Evolutionary conservation across 2,329 filamentous ascomycete species (phyloP).

Genomic region (Hymenoscyphus linearis): DNA sequence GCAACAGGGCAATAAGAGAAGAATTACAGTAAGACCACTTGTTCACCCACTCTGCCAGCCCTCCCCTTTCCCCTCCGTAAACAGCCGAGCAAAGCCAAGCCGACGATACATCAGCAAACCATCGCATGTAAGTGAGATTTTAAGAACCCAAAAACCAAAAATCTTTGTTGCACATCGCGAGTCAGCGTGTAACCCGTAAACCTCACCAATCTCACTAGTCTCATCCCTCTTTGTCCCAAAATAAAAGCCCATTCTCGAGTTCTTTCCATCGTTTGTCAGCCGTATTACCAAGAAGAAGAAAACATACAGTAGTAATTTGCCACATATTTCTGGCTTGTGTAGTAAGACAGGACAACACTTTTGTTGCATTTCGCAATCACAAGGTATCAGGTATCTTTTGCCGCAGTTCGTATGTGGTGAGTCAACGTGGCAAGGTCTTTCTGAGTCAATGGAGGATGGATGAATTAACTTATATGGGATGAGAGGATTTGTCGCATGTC

Average conservation of each 20-base stretch:
- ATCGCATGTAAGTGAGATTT: background rate
- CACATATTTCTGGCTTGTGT: background rate
- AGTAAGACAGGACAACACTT: background rate
- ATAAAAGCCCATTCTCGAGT: background rate
- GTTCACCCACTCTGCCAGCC: background rate
- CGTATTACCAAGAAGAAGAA: background rate
- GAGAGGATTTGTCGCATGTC: background rate
- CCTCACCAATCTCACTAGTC: background rate
- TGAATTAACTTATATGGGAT: background rate
- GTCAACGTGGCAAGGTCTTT: background rate
- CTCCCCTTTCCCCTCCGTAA: background rate
- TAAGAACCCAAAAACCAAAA: background rate
- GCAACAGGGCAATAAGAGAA: background rate
- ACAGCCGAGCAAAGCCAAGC: background rate
- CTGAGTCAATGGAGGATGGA: background rate
- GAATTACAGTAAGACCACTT: background rate
- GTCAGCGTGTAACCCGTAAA: background rate
- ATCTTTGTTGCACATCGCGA: background rate
- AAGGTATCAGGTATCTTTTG: background rate
- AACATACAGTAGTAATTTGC: background rate
- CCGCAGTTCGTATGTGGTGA: background rate
- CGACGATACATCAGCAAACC: background rate
- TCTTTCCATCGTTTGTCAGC: background rate
- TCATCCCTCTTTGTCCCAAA: background rate
- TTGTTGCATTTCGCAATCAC: background rate